Percentiles rank a stretch among this genome's conserved stretches.
Evolutionary conservation across 768 basidiomycete species (phyloP).

Genomic region (Agrocybe praecox): DNA sequence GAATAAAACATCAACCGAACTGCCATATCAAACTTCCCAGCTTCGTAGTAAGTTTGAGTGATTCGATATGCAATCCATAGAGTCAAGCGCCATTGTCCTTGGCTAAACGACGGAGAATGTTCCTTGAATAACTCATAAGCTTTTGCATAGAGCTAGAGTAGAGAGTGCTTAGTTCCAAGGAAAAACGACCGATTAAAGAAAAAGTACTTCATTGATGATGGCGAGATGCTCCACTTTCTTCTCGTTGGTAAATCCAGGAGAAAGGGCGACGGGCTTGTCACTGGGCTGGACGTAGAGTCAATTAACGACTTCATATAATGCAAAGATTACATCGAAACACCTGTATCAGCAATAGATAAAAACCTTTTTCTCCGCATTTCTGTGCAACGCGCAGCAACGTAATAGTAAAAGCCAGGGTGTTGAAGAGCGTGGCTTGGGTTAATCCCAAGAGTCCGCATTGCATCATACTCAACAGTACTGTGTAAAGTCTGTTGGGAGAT

Average conservation of each 20-base stretch:
- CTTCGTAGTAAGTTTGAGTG: slow-evolving; percentile 80
- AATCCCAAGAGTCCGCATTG: slow-evolving; percentile 62
- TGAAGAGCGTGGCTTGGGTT: slow-evolving; percentile 86
- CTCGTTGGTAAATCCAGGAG: slow-evolving; percentile 86
- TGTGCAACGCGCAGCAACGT: slow-evolving; percentile 85
- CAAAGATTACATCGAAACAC: slow-evolving; percentile 29
- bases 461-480: slow-evolving; percentile 48
- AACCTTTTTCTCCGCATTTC: slow-evolving; percentile 75
- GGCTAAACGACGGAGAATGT: slow-evolving; percentile 46
- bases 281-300: slow-evolving; percentile 16
- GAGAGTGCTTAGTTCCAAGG: slow-evolving; percentile 1
- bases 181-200: not conserved
- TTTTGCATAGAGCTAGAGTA: slow-evolving; percentile 91
- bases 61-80: slow-evolving; percentile 92
- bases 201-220: slow-evolving; percentile 78
- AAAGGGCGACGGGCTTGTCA: slow-evolving; percentile 34
- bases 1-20: slow-evolving; percentile 60
- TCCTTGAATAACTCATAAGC: slow-evolving; percentile 94
- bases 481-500: slow-evolving; percentile 18
- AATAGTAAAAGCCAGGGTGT: slow-evolving; percentile 93
- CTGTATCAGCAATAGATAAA: slow-evolving; percentile 53
- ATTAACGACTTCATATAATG: not conserved
- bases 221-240: slow-evolving; percentile 89
- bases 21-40: slow-evolving; percentile 85
- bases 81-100: slow-evolving; percentile 77